Percentiles rank a stretch among this genome's conserved stretches.
Conservation (phyloP, 352 stramenopile genomes). For the Saprolegnia parasitica region DNA sequence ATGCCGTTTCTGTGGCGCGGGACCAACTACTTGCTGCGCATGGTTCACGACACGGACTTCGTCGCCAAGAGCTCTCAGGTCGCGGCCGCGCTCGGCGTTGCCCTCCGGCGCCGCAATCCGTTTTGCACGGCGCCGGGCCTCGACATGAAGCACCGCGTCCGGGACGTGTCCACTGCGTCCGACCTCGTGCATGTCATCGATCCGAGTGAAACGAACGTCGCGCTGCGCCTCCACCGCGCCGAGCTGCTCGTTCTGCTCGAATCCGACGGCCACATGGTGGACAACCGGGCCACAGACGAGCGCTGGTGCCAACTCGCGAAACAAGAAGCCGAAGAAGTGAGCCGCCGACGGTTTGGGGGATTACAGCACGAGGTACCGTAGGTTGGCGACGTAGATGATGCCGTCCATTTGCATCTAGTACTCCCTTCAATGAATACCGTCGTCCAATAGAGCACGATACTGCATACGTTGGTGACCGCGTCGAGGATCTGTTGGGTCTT, state of each 20-base stretch:
- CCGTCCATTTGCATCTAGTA: slow-evolving; percentile 26
- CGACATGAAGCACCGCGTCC: slow-evolving; percentile 39
- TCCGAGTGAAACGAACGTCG: background rate
- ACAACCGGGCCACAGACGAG: slow-evolving; percentile 35
- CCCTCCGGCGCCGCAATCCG: slow-evolving; percentile 54
- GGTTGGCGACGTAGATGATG: slow-evolving; percentile 18
- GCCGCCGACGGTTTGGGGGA: slow-evolving; percentile 13
- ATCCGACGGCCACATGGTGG: slow-evolving; percentile 44
- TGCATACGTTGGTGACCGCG: slow-evolving; percentile 5
- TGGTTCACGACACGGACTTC: slow-evolving; percentile 66
- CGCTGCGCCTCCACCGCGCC: slow-evolving; percentile 33
- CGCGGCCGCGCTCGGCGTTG: slow-evolving; percentile 47
- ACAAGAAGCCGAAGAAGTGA: slow-evolving; percentile 44
- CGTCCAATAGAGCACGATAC: background rate
- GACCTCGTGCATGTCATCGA: slow-evolving; percentile 13
- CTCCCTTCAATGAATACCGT: background rate
- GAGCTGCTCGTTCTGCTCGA: slow-evolving; percentile 59
- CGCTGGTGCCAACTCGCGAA: slow-evolving; percentile 53
- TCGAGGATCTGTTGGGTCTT: background rate
- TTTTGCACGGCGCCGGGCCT: slow-evolving; percentile 67
- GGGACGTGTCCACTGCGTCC: background rate
- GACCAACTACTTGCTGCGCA: slow-evolving; percentile 63
- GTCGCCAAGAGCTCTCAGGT: slow-evolving; percentile 60
- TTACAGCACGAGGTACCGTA: slow-evolving; percentile 22
- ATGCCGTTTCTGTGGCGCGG: slow-evolving; percentile 56